These are phyloP conservation scores for Starmerella roubikii DNA, from an alignment of 805 yeast genomes.

Conservation along the genomic window DNA sequence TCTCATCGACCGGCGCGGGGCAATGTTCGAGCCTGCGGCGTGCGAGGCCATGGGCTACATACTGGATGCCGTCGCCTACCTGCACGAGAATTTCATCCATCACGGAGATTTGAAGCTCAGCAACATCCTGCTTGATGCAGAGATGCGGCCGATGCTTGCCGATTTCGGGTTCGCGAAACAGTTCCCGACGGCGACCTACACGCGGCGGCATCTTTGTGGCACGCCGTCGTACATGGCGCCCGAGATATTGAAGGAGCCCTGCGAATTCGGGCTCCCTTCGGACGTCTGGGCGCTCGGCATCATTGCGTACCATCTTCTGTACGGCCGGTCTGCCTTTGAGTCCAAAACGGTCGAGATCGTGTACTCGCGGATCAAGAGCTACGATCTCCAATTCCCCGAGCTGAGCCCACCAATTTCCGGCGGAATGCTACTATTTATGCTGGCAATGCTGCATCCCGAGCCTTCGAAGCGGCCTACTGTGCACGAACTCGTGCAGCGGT, in stretches of 20 bases:
- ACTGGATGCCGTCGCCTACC: slow-evolving; percentile 78
- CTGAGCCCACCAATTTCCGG: slow-evolving; percentile 40
- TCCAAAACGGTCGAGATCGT: slow-evolving; percentile 80
- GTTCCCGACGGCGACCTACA: slow-evolving; percentile 51
- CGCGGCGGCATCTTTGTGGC: slow-evolving; percentile 86
- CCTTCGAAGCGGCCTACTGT: slow-evolving; percentile 71
- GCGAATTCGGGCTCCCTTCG: slow-evolving; percentile 84
- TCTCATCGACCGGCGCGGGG: slow-evolving; percentile 62
- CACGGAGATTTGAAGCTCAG: slow-evolving; percentile 93
- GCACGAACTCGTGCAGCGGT: slow-evolving; percentile 36
- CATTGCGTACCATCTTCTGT: slow-evolving; percentile 77
- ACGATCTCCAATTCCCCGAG: slow-evolving; percentile 66
- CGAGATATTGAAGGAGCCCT: slow-evolving; percentile 55
- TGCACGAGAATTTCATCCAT: slow-evolving; percentile 80
- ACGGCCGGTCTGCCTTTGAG: slow-evolving; percentile 94
- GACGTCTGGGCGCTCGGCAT: slow-evolving; percentile 98
- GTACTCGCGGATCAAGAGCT: slow-evolving; percentile 71
- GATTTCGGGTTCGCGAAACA: slow-evolving; percentile 94
- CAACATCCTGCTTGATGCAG: slow-evolving; percentile 81
- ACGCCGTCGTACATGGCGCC: slow-evolving; percentile 98
- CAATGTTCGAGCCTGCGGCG: slow-evolving; percentile 80
- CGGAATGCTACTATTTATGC: slow-evolving; percentile 56
- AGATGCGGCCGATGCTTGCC: slow-evolving; percentile 86
- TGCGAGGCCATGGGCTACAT: slow-evolving; percentile 76
- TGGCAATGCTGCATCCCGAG: slow-evolving; percentile 48